A percentile compares a stretch with the other conserved stretches of the same genome.
Evolutionary conservation across 1,284 basidiomycete genomes (phyloP).

Genomic region (Sphagnurus paluster): DNA sequence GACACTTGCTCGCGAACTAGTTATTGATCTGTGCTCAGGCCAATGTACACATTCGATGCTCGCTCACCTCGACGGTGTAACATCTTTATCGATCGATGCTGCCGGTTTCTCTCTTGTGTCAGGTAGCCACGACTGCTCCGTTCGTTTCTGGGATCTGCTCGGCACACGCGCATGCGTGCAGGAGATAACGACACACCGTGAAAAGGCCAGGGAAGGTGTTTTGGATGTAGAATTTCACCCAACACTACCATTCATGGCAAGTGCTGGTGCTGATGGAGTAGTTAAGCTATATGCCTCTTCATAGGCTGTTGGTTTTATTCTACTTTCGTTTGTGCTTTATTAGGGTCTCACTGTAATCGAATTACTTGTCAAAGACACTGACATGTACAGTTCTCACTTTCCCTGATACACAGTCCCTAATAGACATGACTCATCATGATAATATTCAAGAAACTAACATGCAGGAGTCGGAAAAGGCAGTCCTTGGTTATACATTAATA

Average conservation of each 20-base stretch:
- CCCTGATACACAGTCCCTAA: too few species aligned
- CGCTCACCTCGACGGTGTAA: constrained; percentile 91
- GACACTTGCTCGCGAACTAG: constrained; percentile 2
- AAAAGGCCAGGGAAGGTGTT: constrained; percentile 90
- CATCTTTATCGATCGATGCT: constrained; percentile 87
- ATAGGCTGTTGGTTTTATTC: constrained; percentile 36
- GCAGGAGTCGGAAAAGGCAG: not conserved
- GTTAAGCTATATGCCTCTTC: constrained; percentile 87
- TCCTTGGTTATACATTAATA: constrained; percentile 4
- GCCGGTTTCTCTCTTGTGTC: constrained; percentile 87
- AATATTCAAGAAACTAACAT: not conserved
- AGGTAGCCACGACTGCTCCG: constrained; percentile 90
- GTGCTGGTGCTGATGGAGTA: constrained; percentile 93
- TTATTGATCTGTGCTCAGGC: constrained; percentile 39
- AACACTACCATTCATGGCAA: constrained; percentile 84
- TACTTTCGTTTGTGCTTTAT: constrained; percentile 12
- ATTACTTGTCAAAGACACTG: too few species aligned
- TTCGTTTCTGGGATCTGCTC: constrained; percentile 95
- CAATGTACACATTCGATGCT: constrained; percentile 88
- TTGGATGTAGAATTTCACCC: constrained; percentile 86
- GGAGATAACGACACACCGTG: constrained; percentile 85
- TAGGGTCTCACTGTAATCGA: constrained; percentile 21
- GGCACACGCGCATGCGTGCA: constrained; percentile 81
- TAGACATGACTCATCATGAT: too few species aligned
- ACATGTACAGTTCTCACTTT: too few species aligned